Percentiles rank a stretch among this genome's conserved stretches.
phyloP scores from a whole-genome alignment of 2,329 filamentous ascomycete genomes.

The Phialemoniopsis sp. region DNA sequence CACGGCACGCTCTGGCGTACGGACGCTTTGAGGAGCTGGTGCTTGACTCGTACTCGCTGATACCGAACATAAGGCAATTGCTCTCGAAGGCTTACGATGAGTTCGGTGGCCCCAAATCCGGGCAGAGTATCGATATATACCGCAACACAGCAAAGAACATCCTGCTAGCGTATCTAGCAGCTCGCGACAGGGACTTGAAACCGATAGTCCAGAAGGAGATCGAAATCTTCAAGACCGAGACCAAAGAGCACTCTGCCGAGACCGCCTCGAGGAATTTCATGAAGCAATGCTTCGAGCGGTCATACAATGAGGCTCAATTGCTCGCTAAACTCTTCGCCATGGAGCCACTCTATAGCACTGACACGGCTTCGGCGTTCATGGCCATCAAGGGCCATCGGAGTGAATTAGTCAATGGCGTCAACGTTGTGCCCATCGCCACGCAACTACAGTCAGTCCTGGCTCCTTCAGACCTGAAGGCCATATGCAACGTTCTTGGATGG shows the following conservation, averaged over 20 bases:
- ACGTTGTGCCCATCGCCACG: constrained; percentile 47
- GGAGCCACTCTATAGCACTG: constrained; percentile 47
- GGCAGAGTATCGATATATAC: constrained; percentile 46
- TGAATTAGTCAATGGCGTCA: constrained; percentile 47
- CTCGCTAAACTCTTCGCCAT: constrained; percentile 53
- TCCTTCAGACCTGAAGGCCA: constrained; percentile 38
- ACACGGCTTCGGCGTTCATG: constrained; percentile 45
- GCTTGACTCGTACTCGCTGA: constrained; percentile 48
- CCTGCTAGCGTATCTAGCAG: constrained; percentile 48
- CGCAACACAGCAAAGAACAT: constrained; percentile 49
- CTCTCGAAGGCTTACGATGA: constrained; percentile 47
- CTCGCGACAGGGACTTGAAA: constrained; percentile 49
- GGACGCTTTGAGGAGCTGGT: constrained; percentile 57
- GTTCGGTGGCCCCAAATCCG: constrained; percentile 38
- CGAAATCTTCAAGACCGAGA: constrained; percentile 49
- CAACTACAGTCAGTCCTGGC: constrained; percentile 46
- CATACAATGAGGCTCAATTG: constrained; percentile 48
- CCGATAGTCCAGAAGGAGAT: constrained; percentile 49
- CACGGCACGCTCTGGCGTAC: constrained; percentile 55
- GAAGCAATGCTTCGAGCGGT: constrained; percentile 56
- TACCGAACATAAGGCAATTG: constrained; percentile 52
- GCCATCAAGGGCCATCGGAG: constrained; percentile 45
- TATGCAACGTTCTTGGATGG: constrained; percentile 55
- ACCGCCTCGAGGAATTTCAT: constrained; percentile 54
- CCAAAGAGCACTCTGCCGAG: constrained; percentile 43